These are phyloP conservation scores for Suillus variegatus DNA, from an alignment of 768 basidiomycete species.

Conservation along the genomic window DNA sequence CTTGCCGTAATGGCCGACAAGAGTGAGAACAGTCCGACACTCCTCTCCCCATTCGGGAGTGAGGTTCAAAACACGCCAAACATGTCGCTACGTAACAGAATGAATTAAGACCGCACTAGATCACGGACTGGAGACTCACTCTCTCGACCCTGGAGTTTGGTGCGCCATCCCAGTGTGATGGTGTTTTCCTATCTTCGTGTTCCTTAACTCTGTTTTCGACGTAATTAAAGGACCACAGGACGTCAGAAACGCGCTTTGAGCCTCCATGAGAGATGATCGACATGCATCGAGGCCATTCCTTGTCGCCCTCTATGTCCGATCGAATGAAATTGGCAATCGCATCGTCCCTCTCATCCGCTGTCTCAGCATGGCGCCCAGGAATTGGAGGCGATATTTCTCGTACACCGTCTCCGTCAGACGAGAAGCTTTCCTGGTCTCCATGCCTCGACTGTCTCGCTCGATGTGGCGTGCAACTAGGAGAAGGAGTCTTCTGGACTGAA, in stretches of 20 bases:
- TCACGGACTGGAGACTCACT: slow-evolving; percentile 33
- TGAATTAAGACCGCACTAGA: slow-evolving; percentile 1
- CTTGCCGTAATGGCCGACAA: slow-evolving; percentile 59
- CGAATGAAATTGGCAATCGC: slow-evolving; percentile 47
- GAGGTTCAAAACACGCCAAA: slow-evolving; percentile 52
- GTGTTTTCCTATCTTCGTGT: slow-evolving; percentile 44
- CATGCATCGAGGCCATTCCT: slow-evolving; percentile 48
- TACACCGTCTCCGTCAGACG: not conserved
- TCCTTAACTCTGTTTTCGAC: slow-evolving; percentile 51
- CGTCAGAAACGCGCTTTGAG: slow-evolving; percentile 41
- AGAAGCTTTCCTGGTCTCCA: not conserved
- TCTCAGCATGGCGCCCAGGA: slow-evolving; percentile 31
- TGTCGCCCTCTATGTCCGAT: slow-evolving; percentile 43
- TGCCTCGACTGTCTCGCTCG: not conserved
- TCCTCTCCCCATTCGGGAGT: slow-evolving; percentile 42
- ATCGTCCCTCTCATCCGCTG: slow-evolving; percentile 41
- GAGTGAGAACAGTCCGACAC: slow-evolving; percentile 50
- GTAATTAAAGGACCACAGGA: slow-evolving; percentile 52
- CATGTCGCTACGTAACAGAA: slow-evolving; percentile 38
- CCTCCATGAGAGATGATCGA: slow-evolving; percentile 34
- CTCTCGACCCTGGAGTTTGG: slow-evolving; percentile 42
- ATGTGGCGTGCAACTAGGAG: not conserved
- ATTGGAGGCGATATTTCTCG: slow-evolving; percentile 24
- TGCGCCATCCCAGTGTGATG: slow-evolving; percentile 40
- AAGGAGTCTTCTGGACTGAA: not conserved